Evolutionary conservation across 2,329 filamentous ascomycete species (phyloP), one percentile per base, ranked within the genome.

Genomic region (Verticillium isaacii): DNA sequence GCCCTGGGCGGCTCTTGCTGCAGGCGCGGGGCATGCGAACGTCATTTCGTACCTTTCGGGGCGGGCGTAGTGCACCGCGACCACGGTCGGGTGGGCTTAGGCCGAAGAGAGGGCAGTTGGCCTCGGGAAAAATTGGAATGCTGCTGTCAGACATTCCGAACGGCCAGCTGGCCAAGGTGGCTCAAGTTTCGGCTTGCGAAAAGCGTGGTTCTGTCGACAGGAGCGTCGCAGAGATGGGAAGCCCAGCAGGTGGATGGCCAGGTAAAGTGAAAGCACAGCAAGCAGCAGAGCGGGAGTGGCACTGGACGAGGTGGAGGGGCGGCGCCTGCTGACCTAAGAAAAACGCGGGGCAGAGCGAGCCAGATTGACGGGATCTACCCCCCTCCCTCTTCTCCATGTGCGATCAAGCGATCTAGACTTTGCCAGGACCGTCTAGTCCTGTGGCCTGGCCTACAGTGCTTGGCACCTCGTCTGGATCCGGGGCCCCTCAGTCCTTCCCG

Each of bases 1-100:
- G 62, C 56, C 32, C 56, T 58, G 32, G 58, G 61, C 61, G 63
- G 63, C 63, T 64, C 64, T 65, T 36, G 59, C 50, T 54, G 57
- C 61, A 62, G 58, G 25, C 56, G 55, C 55, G 55, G 55, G 55
- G 55, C 55, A 57, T 23, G 29, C 56, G 39, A 61, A 65, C 64
- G 64, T 65, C 64, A 65, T 65, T 58, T 29, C n/a, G 32, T 32
- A 39, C 29, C 55, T 23, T 50, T 50, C 45, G n/a, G 45, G 7
- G 19, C 45, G n/a, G 45, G 45, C 45, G 45, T 50, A 50, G n/a
- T 50, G 45, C 45, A 50, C 45, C 6, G 45, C 45, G 45, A 50
- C 45, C 45, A 25, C 19, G 29, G 45, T 50, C 45, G 45, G 41
- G 19, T n/a, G 41, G 41, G 41, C 41, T 50, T 50, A 50, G 41